Conservation (phyloP, 352 stramenopile species). For the Peronospora belbahrii region DNA sequence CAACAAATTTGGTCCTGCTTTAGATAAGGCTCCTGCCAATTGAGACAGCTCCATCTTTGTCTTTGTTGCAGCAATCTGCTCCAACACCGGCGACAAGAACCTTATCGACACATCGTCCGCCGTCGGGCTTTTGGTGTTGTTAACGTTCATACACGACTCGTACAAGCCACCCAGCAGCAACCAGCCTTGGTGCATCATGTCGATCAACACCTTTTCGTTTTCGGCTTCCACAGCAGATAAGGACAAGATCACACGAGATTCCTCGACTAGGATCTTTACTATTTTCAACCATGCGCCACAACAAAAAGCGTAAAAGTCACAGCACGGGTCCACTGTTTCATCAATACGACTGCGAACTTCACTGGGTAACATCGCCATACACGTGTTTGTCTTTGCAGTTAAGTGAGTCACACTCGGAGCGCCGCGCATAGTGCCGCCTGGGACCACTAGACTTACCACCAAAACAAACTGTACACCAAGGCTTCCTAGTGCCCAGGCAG, state of each 20-base stretch:
- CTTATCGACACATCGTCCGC: slow-evolving; percentile 16
- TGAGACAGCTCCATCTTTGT: slow-evolving; percentile 42
- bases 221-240: slow-evolving; percentile 27
- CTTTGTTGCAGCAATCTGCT: slow-evolving; percentile 25
- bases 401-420: too few species aligned
- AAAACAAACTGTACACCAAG: too few species aligned
- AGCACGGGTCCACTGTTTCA: slow-evolving; percentile 37
- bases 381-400: too few species aligned
- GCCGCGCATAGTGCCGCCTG: too few species aligned
- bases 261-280: slow-evolving; percentile 33
- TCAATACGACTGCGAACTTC: slow-evolving; percentile 48
- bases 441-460: too few species aligned
- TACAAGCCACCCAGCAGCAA: slow-evolving; percentile 50
- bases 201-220: slow-evolving; percentile 34
- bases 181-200: slow-evolving; percentile 58
- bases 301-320: slow-evolving; percentile 72
- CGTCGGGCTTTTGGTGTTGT: slow-evolving; percentile 36
- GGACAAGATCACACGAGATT: slow-evolving; percentile 23
- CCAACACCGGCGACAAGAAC: slow-evolving; percentile 29
- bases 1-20: slow-evolving; percentile 63
- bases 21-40: slow-evolving; percentile 46
- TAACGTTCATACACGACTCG: slow-evolving; percentile 59
- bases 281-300: slow-evolving; percentile 46
- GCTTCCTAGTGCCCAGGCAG: too few species aligned
- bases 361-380: slow-evolving; percentile 22